Evolutionary conservation across 441 rosid species (phyloP).

Genomic region (Kokia cookei): DNA sequence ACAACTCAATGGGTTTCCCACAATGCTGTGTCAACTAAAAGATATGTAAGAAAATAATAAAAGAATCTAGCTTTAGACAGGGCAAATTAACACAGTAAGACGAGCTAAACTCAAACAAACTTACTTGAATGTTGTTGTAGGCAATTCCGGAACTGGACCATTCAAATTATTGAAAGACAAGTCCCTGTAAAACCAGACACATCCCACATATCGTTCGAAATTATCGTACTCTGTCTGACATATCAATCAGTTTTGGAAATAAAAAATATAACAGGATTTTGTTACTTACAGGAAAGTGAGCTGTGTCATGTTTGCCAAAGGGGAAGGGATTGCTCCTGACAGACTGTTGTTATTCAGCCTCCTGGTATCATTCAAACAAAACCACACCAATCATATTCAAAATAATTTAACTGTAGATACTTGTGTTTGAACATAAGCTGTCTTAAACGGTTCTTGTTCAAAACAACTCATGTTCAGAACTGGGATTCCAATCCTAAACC

Average conservation of each 20-base stretch:
- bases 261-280: background rate
- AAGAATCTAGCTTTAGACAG: constrained; percentile 7
- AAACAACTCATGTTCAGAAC: background rate
- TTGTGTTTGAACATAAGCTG: background rate
- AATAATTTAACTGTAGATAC: background rate
- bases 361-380: constrained; percentile 40
- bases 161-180: constrained; percentile 83
- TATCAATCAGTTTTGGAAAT: background rate
- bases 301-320: constrained; percentile 75
- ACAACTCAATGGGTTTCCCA: constrained; percentile 84
- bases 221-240: background rate
- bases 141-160: constrained; percentile 67
- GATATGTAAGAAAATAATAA: background rate
- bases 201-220: background rate
- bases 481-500: too few species aligned
- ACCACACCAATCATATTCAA: background rate
- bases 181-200: constrained; percentile 46
- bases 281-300: constrained; percentile 78
- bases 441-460: too few species aligned
- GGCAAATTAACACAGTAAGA: constrained; percentile 6
- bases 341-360: constrained; percentile 87
- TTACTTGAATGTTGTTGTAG: constrained; percentile 87
- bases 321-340: constrained; percentile 59
- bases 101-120: constrained; percentile 20
- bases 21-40: constrained; percentile 45